These are phyloP conservation scores for Aureobasidium zeae DNA, from an alignment of 2,329 filamentous ascomycete species.

Conservation along the genomic window DNA sequence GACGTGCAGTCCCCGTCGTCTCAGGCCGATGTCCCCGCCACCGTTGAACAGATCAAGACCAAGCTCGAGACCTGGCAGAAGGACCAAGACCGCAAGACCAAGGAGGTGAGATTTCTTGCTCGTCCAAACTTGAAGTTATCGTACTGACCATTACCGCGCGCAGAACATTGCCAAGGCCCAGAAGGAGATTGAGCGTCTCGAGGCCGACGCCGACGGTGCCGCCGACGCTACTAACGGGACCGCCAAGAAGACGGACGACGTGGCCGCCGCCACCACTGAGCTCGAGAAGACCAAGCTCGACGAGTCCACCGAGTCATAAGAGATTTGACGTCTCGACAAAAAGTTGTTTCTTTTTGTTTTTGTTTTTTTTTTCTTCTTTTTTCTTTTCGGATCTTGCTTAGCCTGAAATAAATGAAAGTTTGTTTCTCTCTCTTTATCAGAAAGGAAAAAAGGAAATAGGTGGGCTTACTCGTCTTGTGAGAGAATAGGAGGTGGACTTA, in stretches of 20 bases:
- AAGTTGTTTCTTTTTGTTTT: too few species aligned
- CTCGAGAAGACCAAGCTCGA: slow-evolving; percentile 53
- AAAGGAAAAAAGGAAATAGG: too few species aligned
- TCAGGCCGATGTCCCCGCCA: slow-evolving; percentile 67
- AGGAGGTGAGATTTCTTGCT: slow-evolving; percentile 56
- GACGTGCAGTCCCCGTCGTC: slow-evolving; percentile 82
- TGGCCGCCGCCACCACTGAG: slow-evolving; percentile 49
- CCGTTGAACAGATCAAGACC: slow-evolving; percentile 80
- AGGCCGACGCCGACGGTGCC: slow-evolving; percentile 55
- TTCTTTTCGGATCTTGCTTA: too few species aligned
- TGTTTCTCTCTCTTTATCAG: too few species aligned
- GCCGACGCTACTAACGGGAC: slow-evolving; percentile 48
- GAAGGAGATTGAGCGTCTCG: slow-evolving; percentile 83
- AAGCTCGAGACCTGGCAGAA: slow-evolving; percentile 88
- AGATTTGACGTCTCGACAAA: too few species aligned
- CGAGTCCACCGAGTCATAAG: too few species aligned
- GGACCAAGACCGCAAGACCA: slow-evolving; percentile 80
- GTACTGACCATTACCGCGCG: slow-evolving; percentile 25
- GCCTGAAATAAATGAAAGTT: too few species aligned
- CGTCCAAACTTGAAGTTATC: background rate
- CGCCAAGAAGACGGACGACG: slow-evolving; percentile 51
- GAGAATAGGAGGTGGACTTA: too few species aligned
- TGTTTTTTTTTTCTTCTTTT: too few species aligned
- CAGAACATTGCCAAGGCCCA: slow-evolving; percentile 96
- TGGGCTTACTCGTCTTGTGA: too few species aligned